phyloP scores from a whole-genome alignment of 2,329 filamentous ascomycete genomes.

The Xylariales sp. region DNA sequence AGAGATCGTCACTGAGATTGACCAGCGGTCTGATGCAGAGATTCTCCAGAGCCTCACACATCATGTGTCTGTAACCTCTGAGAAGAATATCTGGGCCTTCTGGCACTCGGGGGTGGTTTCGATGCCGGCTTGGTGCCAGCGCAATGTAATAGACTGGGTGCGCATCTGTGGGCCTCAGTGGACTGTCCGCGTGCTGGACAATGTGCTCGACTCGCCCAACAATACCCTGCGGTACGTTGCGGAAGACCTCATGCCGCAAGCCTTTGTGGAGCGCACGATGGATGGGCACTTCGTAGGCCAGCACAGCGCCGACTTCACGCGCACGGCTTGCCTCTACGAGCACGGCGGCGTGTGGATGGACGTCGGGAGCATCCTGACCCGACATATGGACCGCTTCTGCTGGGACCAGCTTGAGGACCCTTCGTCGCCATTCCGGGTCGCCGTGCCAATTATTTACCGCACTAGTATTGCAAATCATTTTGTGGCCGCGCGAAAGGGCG shows the following conservation, averaged over 20 bases:
- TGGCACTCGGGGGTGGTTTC: constrained; percentile 31
- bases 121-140: constrained; percentile 28
- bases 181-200: constrained; percentile 36
- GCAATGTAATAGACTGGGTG: constrained; percentile 34
- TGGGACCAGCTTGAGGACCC: constrained; percentile 35
- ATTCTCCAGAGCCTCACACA: constrained; percentile 11
- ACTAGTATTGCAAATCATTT: neutral
- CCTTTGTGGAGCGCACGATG: constrained; percentile 38
- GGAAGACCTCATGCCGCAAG: constrained; percentile 29
- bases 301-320: constrained; percentile 43
- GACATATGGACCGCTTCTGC: constrained; percentile 30
- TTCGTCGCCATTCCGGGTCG: constrained; percentile 26
- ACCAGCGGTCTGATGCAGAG: constrained; percentile 13
- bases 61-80: constrained; percentile 22
- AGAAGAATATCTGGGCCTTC: constrained; percentile 39
- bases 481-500: neutral
- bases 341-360: constrained; percentile 41
- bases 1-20: constrained; percentile 8
- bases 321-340: constrained; percentile 33
- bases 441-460: constrained; percentile 14
- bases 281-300: constrained; percentile 34
- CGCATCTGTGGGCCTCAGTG: constrained; percentile 28
- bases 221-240: constrained; percentile 30
- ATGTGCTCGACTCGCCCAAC: constrained; percentile 27
- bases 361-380: constrained; percentile 35